Percentiles rank a stretch among this genome's conserved stretches.
Evolutionary conservation across 495 filamentous ascomycete species (phyloP).

Genomic region (Trichoderma asperelloides): DNA sequence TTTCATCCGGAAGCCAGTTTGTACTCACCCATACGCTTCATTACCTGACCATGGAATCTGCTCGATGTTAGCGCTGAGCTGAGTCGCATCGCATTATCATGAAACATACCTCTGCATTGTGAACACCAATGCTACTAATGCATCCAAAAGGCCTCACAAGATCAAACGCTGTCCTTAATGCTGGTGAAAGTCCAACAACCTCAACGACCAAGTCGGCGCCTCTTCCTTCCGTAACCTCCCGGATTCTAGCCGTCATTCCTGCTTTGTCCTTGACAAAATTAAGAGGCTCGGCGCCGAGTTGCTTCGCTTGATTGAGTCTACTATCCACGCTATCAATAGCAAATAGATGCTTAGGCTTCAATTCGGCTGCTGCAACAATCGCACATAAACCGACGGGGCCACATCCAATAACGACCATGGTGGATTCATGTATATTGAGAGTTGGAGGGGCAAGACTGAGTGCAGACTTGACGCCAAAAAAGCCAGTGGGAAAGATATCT

Average conservation of each 20-base stretch:
- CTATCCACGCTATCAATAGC: constrained; percentile 78
- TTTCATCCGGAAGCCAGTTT: not conserved
- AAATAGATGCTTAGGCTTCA: constrained; percentile 70
- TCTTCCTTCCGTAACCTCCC: constrained; percentile 69
- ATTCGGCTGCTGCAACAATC: constrained; percentile 72
- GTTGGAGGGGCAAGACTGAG: constrained; percentile 57
- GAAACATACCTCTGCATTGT: constrained; percentile 66
- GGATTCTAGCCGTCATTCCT: constrained; percentile 58
- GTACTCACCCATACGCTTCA: constrained; percentile 61
- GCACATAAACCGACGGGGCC: constrained; percentile 87
- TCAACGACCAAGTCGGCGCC: constrained; percentile 91
- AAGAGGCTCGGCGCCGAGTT: constrained; percentile 75
- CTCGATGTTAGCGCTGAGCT: constrained; percentile 16
- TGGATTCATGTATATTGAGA: constrained; percentile 53
- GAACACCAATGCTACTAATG: constrained; percentile 85
- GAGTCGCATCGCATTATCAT: not conserved
- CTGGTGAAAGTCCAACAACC: constrained; percentile 79
- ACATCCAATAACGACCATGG: constrained; percentile 78
- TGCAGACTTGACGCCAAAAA: constrained; percentile 77
- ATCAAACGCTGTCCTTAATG: constrained; percentile 76
- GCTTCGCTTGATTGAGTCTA: constrained; percentile 66
- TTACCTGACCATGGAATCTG: constrained; percentile 78
- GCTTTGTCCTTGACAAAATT: constrained; percentile 67
- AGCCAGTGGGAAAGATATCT: constrained; percentile 82
- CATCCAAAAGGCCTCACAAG: constrained; percentile 78